Evolutionary conservation across 768 basidiomycete species (phyloP), one percentile per base, ranked within the genome.

Genomic region (Tricholoma terreum): DNA sequence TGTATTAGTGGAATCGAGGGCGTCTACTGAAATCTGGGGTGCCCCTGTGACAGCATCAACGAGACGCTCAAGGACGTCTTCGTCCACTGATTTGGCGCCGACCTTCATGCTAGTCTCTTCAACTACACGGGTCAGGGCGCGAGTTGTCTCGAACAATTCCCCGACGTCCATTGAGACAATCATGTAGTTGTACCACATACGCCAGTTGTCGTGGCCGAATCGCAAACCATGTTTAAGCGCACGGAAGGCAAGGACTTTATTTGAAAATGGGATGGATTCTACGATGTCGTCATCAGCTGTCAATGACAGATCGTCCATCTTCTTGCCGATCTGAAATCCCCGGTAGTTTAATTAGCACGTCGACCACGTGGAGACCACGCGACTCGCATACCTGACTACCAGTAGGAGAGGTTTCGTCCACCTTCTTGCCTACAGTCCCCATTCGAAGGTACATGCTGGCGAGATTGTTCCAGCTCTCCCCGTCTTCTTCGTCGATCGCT

Each of bases 171-270:
- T 79, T 3, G 92, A 82, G 24, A 98, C 87, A 66, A 97, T 78
- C 88, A 92, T 94, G 77, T 94, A 98, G 77, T 99, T 99, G 59
- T 81, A 80, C 97, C 97, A 99, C 90, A 99, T 95, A 17, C 93
- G 84, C 95, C 96, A 98, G 67, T 94, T 95, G 24, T 92, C 87
- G 69, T 93, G 90, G 50, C 84, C 83, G 70, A 82, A 84, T 63
- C 86, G 87, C 58, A 98, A 80, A 1, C 97, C 95, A 58, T 92
- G 90, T 62, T 90, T 88, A 24, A 99, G 86, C 2, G 97, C 96
- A 15, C 87, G 88, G 79, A 92, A 97, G 1, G 97, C 97, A 42
- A 94, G 82, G 46, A 87, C 76, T 69, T 93, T 95, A 76, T 95
- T 86, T 43, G 81, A 73, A 67, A 88, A 88, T 4, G 86, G 76